Evolutionary conservation across 805 yeast species (phyloP).

Genomic region (Spathaspora passalidarum): DNA sequence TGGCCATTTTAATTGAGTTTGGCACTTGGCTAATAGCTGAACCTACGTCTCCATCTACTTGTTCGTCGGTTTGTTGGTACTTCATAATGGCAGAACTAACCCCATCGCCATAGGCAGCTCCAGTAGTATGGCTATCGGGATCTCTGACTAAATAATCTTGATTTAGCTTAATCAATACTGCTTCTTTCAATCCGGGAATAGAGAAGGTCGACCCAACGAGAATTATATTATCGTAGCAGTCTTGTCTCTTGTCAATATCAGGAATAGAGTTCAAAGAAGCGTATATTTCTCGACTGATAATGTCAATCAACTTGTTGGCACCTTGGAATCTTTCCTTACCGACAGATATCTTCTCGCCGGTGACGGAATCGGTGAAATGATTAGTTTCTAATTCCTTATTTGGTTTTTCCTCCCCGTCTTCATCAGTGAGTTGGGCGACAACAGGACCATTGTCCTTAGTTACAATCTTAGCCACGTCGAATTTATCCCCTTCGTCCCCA

Average conservation of each 20-base stretch:
- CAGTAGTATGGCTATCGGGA: constrained; percentile 19
- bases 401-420: constrained; percentile 34
- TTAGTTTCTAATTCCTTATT: constrained; percentile 77
- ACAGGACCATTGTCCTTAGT: constrained; percentile 34
- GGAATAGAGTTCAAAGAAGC: constrained; percentile 53
- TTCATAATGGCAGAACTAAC: constrained; percentile 39
- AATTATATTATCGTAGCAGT: constrained; percentile 79
- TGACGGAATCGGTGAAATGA: constrained; percentile 56
- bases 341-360: constrained; percentile 57
- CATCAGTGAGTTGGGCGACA: constrained; percentile 13
- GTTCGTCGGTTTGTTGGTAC: constrained; percentile 42
- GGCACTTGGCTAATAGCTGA: constrained; percentile 64
- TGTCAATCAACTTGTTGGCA: constrained; percentile 53
- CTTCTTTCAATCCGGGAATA: constrained; percentile 75
- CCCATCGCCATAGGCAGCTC: constrained; percentile 20
- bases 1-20: constrained; percentile 61
- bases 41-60: constrained; percentile 23
- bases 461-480: constrained; percentile 88
- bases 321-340: constrained; percentile 93
- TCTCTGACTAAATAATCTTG: constrained; percentile 50
- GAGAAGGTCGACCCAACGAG: constrained; percentile 75
- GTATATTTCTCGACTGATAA: constrained; percentile 54
- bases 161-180: constrained; percentile 56
- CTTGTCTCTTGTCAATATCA: constrained; percentile 71
- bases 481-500: constrained; percentile 55